Evolutionary conservation across 768 basidiomycete species (phyloP).

Genomic region (Mycena polygramma): DNA sequence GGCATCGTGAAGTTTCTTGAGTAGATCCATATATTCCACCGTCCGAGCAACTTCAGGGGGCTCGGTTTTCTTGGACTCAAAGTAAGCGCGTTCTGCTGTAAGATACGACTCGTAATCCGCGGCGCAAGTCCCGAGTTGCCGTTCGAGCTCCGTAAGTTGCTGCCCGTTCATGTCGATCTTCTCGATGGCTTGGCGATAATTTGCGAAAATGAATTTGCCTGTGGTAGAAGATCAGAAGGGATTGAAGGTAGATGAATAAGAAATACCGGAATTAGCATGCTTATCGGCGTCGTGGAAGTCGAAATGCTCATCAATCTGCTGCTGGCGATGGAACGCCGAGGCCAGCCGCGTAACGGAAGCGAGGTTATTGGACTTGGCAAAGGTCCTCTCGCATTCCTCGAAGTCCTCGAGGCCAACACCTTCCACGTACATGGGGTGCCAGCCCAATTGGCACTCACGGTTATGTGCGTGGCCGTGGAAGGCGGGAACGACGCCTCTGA

Average conservation of each 20-base stretch:
- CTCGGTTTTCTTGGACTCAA: not conserved
- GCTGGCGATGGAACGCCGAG: slow-evolving; percentile 41
- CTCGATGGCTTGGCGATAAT: slow-evolving; percentile 13
- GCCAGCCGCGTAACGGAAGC: slow-evolving; percentile 39
- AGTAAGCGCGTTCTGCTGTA: not conserved
- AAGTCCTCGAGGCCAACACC: slow-evolving; percentile 49
- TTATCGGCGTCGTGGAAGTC: slow-evolving; percentile 39
- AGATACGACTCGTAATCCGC: slow-evolving; percentile 8
- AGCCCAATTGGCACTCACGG: slow-evolving; percentile 41
- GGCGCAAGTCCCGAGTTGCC: not conserved
- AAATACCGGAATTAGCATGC: slow-evolving; percentile 35
- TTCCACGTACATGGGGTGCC: slow-evolving; percentile 42
- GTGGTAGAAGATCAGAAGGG: not conserved
- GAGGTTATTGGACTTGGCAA: slow-evolving; percentile 45
- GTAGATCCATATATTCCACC: too few species aligned
- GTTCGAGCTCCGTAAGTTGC: not conserved
- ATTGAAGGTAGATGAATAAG: not conserved
- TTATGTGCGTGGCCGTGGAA: slow-evolving; percentile 48
- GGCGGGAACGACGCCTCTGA: slow-evolving; percentile 33
- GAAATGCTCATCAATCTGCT: slow-evolving; percentile 43
- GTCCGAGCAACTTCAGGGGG: not conserved
- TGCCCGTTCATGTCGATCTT: not conserved
- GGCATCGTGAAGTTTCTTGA: too few species aligned
- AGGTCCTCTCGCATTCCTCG: slow-evolving; percentile 45
- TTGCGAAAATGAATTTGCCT: slow-evolving; percentile 9